Evolutionary conservation across 805 yeast genomes (phyloP), one percentile per base, ranked within the genome.

Genomic region (Yarrowia bubula): DNA sequence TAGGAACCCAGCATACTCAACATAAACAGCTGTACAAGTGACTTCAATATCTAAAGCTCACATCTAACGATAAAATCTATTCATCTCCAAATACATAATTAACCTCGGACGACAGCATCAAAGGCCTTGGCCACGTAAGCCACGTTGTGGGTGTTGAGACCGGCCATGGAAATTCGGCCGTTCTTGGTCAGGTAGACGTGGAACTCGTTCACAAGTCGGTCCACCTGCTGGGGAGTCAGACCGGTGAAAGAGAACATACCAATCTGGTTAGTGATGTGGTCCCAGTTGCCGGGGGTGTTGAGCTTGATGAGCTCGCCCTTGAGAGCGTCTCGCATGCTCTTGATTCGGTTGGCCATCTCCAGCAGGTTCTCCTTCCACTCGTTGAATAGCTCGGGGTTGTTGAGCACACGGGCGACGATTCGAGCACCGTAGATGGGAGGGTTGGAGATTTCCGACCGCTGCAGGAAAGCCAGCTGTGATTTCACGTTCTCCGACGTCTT

Each of bases 221-320:
- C 80, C 57, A 90, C 93, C 78, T 92, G 96, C 58, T 83, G 85
- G 50, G 84, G 79, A 37, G 77, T 74, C 68, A 93, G 82, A 8
- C 97, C 97, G 39, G 98, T 92, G 80, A 83, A 93, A 72, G 93
- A 90, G 78, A 93, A 93, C 98, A 93, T 93, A 71, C 99, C 99
- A 75, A 93, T 88, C 77, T 93, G 98, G 73, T 86, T 83, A 65
- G 89, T 80, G 71, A 93, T 82, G 74, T 90, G 96, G 64, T 87
- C 88, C 98, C 98, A 93, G 75, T 85, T 81, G 70, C 87, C 82
- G 73, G 78, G 81, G 74, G 85, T 79, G 73, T 80, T 85, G 67
- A 77, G 80, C 68, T 65, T 73, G 79, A 80, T 86, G 71, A 91
- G 82, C 68, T 84, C 80, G 64, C 83, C 81, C 75, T 84, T 84